Evolutionary conservation across 129 eudicot species (phyloP).

Genomic region (Helichrysum umbraculigerum): DNA sequence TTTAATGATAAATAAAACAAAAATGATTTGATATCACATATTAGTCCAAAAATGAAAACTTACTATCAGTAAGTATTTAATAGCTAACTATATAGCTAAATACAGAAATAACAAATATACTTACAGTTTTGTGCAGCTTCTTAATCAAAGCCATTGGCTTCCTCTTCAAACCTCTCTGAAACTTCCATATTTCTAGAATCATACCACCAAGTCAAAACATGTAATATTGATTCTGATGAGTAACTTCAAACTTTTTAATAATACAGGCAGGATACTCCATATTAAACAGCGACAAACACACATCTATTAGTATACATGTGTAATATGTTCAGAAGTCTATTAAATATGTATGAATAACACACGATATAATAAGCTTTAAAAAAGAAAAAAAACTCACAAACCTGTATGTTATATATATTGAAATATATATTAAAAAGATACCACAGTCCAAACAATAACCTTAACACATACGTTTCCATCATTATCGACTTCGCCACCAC

Average conservation of each 20-base stretch:
- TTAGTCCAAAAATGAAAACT: too few relatives aligned
- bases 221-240: not conserved
- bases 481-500: constrained; percentile 34
- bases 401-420: constrained; percentile 95
- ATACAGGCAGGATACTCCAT: not conserved
- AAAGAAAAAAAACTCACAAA: constrained; percentile 13
- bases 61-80: too few relatives aligned
- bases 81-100: too few relatives aligned
- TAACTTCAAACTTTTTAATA: constrained; percentile 4
- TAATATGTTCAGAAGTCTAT: not conserved
- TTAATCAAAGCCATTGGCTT: too few relatives aligned
- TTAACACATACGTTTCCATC: constrained; percentile 52
- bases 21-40: too few relatives aligned
- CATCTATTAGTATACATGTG: not conserved
- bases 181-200: not conserved
- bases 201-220: constrained; percentile 2
- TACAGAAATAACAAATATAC: too few relatives aligned
- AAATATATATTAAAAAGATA: constrained; percentile 84
- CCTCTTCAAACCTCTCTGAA: too few relatives aligned
- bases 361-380: not conserved
- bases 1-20: too few relatives aligned
- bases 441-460: constrained; percentile 75
- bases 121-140: too few relatives aligned
- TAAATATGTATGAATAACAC: not conserved
- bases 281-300: not conserved